A percentile compares a stretch with the other conserved stretches of the same genome.
Evolutionary conservation across 1,139 yeast genomes (phyloP).

Genomic region (Protomyces arabidopsidicola): DNA sequence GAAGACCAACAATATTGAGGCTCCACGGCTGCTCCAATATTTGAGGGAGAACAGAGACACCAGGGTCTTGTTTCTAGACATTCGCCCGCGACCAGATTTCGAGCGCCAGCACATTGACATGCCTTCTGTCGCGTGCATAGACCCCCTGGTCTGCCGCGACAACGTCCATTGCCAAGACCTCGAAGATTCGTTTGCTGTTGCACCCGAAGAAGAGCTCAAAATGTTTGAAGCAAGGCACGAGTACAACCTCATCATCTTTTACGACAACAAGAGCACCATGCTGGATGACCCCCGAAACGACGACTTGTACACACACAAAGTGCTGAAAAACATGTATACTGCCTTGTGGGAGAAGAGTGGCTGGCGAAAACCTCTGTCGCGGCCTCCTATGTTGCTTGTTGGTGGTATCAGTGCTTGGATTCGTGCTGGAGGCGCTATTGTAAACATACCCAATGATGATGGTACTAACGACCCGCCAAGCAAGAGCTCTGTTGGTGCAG

Average conservation of each 20-base stretch:
- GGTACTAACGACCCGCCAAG: background rate
- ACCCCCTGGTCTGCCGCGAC: constrained; percentile 54
- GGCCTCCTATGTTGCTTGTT: constrained; percentile 53
- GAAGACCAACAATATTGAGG: constrained; percentile 37
- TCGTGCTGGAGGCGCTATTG: constrained; percentile 29
- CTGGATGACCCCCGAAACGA: constrained; percentile 24
- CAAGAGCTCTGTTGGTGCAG: background rate
- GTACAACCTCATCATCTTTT: constrained; percentile 60
- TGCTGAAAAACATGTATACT: constrained; percentile 39
- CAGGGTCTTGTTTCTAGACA: constrained; percentile 53
- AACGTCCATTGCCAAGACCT: constrained; percentile 55
- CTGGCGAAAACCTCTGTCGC: constrained; percentile 46
- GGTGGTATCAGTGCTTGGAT: constrained; percentile 54
- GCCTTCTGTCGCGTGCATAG: constrained; percentile 59
- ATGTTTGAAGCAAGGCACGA: constrained; percentile 51
- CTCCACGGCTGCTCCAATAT: constrained; percentile 37
- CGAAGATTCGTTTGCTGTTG: constrained; percentile 52
- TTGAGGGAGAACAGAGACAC: constrained; percentile 33
- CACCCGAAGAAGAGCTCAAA: constrained; percentile 52
- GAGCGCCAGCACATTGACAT: constrained; percentile 56
- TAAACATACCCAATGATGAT: background rate
- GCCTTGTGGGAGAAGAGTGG: constrained; percentile 44
- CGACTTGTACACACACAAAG: constrained; percentile 26
- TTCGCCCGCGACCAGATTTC: constrained; percentile 57
- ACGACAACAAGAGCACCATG: constrained; percentile 43